Evolutionary conservation across 2,329 filamentous ascomycete species (phyloP).

Genomic region (Scorias spongiosa): DNA sequence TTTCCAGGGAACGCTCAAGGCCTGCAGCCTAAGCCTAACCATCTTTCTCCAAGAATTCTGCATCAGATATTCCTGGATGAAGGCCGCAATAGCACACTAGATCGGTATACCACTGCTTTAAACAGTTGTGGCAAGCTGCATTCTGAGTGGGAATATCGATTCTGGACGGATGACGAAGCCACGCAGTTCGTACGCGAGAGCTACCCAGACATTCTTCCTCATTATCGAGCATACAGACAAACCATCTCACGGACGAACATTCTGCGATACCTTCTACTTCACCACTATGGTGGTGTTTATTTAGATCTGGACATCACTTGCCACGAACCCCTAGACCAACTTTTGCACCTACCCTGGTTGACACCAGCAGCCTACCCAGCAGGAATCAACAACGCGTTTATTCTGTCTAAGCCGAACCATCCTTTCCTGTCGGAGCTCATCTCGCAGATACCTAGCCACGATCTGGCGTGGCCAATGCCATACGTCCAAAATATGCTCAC

Average conservation of each 20-base stretch:
- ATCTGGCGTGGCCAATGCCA: constrained; percentile 13
- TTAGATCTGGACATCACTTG: constrained; percentile 17
- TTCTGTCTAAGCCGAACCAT: constrained; percentile 12
- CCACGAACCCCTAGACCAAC: constrained; percentile 8
- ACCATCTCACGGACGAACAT: constrained; percentile 17
- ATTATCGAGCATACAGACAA: constrained; percentile 12
- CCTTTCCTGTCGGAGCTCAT: constrained; percentile 11
- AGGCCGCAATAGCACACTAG: constrained; percentile 6
- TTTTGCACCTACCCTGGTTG: constrained; percentile 11
- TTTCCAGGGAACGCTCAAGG: neutral
- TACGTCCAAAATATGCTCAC: constrained; percentile 19
- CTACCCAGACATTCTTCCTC: constrained; percentile 12
- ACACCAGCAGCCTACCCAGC: constrained; percentile 15
- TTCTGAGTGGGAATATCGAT: constrained; percentile 9
- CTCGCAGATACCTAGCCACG: constrained; percentile 6
- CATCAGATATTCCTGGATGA: constrained; percentile 14
- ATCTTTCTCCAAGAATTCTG: constrained; percentile 9
- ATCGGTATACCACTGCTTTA: constrained; percentile 9
- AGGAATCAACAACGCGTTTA: constrained; percentile 19
- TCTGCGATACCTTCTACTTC: constrained; percentile 14
- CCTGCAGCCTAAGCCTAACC: neutral
- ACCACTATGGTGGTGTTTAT: constrained; percentile 16
- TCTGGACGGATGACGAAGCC: constrained; percentile 13
- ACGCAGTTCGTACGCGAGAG: constrained; percentile 10
- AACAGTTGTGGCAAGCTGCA: constrained; percentile 11